Conservation (phyloP, 2,329 filamentous ascomycete species). For the Trichophyton benhamiae region DNA sequence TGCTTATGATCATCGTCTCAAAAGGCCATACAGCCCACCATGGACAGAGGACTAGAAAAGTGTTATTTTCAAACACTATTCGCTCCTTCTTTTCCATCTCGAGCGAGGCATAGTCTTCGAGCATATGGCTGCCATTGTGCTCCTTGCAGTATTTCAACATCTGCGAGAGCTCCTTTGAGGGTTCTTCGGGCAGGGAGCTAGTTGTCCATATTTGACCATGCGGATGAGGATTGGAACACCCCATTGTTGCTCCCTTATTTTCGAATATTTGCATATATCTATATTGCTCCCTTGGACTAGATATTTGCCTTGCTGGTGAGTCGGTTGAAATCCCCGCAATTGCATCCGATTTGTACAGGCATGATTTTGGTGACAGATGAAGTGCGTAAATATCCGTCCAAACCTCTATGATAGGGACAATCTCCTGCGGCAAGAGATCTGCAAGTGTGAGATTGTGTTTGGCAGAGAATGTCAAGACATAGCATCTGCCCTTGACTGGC, state of each 20-base stretch:
- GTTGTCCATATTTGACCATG: slow-evolving; percentile 97
- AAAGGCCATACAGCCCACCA: slow-evolving; percentile 99
- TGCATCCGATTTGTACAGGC: slow-evolving; percentile 38
- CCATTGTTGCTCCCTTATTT: slow-evolving; percentile 97
- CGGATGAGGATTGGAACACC: slow-evolving; percentile 94
- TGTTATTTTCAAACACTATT: slow-evolving; percentile 74
- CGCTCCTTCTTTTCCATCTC: slow-evolving; percentile 74
- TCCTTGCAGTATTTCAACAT: slow-evolving; percentile 65
- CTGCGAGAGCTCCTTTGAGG: slow-evolving; percentile 62
- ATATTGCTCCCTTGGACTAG: slow-evolving; percentile 59
- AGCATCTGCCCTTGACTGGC: slow-evolving; percentile 87
- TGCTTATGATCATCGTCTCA: slow-evolving; percentile 80
- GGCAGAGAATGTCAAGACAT: slow-evolving; percentile 87
- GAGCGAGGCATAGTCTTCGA: slow-evolving; percentile 75
- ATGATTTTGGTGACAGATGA: slow-evolving; percentile 62
- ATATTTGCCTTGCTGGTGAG: slow-evolving; percentile 33
- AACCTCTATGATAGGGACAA: slow-evolving; percentile 69
- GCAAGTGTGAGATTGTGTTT: slow-evolving; percentile 85
- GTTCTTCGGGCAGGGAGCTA: slow-evolving; percentile 81
- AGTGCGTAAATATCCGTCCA: slow-evolving; percentile 85
- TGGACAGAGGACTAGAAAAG: slow-evolving; percentile 77
- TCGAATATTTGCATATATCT: slow-evolving; percentile 99
- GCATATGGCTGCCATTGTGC: slow-evolving; percentile 60
- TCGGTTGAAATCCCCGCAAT: slow-evolving; percentile 44
- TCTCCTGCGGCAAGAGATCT: slow-evolving; percentile 66